A percentile compares a stretch with the other conserved stretches of the same genome.
Evolutionary conservation across 1,284 basidiomycete species (phyloP).

Genomic region (Takashimella tepidaria): DNA sequence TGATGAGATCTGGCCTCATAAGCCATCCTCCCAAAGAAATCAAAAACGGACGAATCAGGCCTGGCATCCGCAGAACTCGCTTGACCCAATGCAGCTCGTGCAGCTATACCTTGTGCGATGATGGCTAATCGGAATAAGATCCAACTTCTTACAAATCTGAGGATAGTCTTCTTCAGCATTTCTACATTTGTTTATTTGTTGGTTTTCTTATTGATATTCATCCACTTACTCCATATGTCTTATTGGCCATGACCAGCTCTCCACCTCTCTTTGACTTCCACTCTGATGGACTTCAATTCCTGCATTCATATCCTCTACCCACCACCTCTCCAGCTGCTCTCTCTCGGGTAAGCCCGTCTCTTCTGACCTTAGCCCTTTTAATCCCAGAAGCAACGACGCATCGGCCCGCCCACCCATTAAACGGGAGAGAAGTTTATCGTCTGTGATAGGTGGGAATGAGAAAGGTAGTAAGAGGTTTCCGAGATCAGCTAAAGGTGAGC

Average conservation of each 20-base stretch:
- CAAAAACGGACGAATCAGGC: slow-evolving; percentile 55
- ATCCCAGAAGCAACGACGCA: slow-evolving; percentile 48
- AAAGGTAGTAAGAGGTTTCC: slow-evolving; percentile 84
- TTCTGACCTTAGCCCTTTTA: slow-evolving; percentile 58
- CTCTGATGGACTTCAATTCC: slow-evolving; percentile 22
- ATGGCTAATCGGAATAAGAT: slow-evolving; percentile 61
- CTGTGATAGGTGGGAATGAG: slow-evolving; percentile 57
- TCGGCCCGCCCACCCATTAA: slow-evolving; percentile 7
- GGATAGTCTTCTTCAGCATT: slow-evolving; percentile 6
- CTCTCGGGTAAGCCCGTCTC: slow-evolving; percentile 60
- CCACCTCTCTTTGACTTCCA: slow-evolving; percentile 2
- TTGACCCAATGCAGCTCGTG: slow-evolving; percentile 75
- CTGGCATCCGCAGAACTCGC: slow-evolving; percentile 73
- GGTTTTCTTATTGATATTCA: neutral
- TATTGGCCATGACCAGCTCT: slow-evolving; percentile 38
- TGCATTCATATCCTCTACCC: slow-evolving; percentile 44
- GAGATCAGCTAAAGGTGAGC: slow-evolving; percentile 83
- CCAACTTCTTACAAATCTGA: slow-evolving; percentile 31
- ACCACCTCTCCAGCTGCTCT: slow-evolving; percentile 60
- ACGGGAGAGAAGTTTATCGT: slow-evolving; percentile 24
- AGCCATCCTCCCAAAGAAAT: slow-evolving; percentile 61
- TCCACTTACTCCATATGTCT: slow-evolving; percentile 39
- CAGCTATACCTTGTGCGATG: slow-evolving; percentile 89
- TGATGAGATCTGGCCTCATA: slow-evolving; percentile 48
- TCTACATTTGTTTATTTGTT: neutral